Evolutionary conservation across 805 yeast genomes (phyloP), one percentile per base, ranked within the genome.

Genomic region (Limtongia smithiae): DNA sequence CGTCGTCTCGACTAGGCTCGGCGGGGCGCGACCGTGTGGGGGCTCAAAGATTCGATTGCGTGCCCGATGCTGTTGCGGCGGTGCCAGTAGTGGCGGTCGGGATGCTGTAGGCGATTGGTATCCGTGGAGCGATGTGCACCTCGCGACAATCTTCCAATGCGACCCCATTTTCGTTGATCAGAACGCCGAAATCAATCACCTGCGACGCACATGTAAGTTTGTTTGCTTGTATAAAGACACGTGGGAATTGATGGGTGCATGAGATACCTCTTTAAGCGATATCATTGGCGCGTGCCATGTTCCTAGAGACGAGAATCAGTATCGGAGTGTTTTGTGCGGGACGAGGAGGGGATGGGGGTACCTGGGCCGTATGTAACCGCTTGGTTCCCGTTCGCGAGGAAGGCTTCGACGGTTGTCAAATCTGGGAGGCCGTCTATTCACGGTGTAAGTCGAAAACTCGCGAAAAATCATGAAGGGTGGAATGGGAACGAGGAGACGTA

Each of bases 281-380:
- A 91, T 83, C 97, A 90, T 90, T 2, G 97, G 97, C 0, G 97
- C 95, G 65, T 90, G 97, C 97, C 97, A 90, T 3, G 83, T 78
- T 0, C 84, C 87, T 11, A 55, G 12, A 8, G 18, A n/a, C n/a
- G 18, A 5, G 5, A 12, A 36, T 36, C 18, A 9, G 4, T n/a
- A 38, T 11, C 2, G 25, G 34, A 5, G 14, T 18, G n/a, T 11
- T 9, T 6, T 11, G n/a, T n/a, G n/a, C n/a, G 14, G 30, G 17
- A 31, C 6, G 22, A 41, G 14, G 22, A 14, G 5, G 11, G 30
- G 33, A 11, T 4, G 25, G 21, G 17, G 22, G 5, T 46, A 55
- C 55, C 58, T 15, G 56, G 48, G 4, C 44, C 40, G 55, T 66
- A 47, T 44, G 96, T 90, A 3, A 90, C 88, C 0, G 95, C 85